Evolutionary conservation across 208 protist species (phyloP), one percentile per base, ranked within the genome.

Genomic region (Leptomonas pyrrhocoris): DNA sequence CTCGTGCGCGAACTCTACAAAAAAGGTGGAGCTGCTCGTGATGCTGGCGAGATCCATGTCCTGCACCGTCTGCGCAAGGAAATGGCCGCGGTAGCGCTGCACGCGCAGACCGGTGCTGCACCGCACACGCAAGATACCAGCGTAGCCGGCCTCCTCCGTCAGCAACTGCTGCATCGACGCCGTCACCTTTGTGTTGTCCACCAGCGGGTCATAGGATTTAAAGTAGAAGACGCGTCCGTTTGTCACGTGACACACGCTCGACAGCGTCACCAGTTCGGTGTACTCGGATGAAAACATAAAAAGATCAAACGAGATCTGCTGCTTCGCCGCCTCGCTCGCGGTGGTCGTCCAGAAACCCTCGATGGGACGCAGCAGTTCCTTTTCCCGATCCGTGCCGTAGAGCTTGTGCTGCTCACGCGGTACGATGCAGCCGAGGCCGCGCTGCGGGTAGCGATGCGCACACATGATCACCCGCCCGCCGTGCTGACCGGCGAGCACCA

Each of bases 1-100:
- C 65, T 97, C 94, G 70, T 98, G 92, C n/a, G 90, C 84, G 59
- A 98, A 87, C 68, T 98, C 92, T 12, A 96, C 93, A 63, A 84
- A 90, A 66, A 95, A 96, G n/a, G 91, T 90, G 30, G 88, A 96
- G 72, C 71, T 74, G 30, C 82, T 79, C 42, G 81, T 71, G 50
- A 96, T 68, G 50, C 73, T 70, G 21, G 93, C 89, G 54, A 98
- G 72, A 58, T 98, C 96, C 85, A 98, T 96, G 69, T 97, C 94
- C 49, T 94, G 81, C 23, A 79, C 34, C 28, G 85, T 90, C 59
- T 95, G 88, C 40, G 85, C 86, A 27, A 90, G 64, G 71, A 92
- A 97, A 68, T 97, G 89, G 34, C 96, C 96, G 64, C 78, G 83
- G 80, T 97, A 97, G 53, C 80, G 79, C 61, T 88, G 73, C 28